phyloP scores from a whole-genome alignment of 139 green algal genomes.

The Diplosphaera chodatii region DNA sequence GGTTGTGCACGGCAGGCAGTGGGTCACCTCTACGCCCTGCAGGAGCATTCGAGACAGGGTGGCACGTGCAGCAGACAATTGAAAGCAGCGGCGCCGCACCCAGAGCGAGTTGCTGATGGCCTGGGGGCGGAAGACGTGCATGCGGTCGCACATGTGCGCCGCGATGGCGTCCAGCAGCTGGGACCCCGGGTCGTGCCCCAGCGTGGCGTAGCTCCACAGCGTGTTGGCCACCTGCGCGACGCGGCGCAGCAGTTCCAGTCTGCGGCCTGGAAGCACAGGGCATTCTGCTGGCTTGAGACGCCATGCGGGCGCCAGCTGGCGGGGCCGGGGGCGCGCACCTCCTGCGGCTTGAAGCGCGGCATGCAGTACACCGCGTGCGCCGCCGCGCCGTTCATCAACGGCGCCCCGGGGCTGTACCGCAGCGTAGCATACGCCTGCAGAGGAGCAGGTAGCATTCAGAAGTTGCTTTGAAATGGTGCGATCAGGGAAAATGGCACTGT shows the following conservation, averaged over 20 bases:
- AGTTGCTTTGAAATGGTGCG: too few species aligned
- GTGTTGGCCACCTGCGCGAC: slow-evolving; percentile 19
- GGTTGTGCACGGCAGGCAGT: too few species aligned
- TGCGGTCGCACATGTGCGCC: slow-evolving; percentile 23
- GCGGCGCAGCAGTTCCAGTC: too few species aligned
- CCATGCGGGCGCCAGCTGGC: too few species aligned
- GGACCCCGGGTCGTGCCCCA: slow-evolving; percentile 28
- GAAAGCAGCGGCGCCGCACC: neutral
- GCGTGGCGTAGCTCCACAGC: slow-evolving; percentile 22
- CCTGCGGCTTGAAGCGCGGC: slow-evolving; percentile 31
- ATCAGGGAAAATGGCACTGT: too few species aligned
- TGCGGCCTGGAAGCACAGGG: slow-evolving; percentile 26
- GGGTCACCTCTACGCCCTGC: neutral
- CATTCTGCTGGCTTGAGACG: slow-evolving; percentile 30
- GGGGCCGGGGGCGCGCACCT: too few species aligned
- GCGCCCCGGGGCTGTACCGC: slow-evolving; percentile 24
- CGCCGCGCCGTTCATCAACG: slow-evolving; percentile 16
- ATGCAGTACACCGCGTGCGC: slow-evolving; percentile 5
- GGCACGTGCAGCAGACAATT: too few species aligned
- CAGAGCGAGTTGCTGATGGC: slow-evolving; percentile 24
- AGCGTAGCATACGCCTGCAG: slow-evolving; percentile 32
- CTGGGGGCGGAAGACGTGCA: slow-evolving; percentile 18
- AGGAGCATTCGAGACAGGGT: neutral
- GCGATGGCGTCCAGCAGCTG: slow-evolving; percentile 18
- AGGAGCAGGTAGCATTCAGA: neutral